Conservation (phyloP, 2,329 filamentous ascomycete genomes). For the Ramichloridium luteum region DNA sequence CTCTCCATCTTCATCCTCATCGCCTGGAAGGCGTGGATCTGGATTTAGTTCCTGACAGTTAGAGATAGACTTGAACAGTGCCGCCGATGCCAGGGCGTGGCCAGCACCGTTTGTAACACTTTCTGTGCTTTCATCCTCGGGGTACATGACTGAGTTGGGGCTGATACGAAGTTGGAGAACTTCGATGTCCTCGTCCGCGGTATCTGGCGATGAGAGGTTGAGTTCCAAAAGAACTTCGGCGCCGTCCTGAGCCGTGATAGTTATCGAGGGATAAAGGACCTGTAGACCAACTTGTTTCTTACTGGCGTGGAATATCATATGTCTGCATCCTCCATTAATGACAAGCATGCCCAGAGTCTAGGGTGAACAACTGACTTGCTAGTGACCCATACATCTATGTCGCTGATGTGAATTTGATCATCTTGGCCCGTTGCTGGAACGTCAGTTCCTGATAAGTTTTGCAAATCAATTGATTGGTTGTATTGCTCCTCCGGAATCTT, state of each 20-base stretch:
- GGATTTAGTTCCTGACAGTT: conserved; percentile 66
- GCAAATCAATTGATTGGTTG: conserved; percentile 33
- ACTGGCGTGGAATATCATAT: conserved; percentile 53
- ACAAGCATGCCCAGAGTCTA: no score
- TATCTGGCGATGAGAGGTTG: conserved; percentile 45
- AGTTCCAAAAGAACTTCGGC: conserved; percentile 54
- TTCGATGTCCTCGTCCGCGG: conserved; percentile 51
- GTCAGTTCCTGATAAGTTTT: conserved; percentile 3
- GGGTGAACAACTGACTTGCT: conserved; percentile 29
- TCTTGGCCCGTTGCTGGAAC: conserved; percentile 11
- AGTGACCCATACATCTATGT: conserved; percentile 36
- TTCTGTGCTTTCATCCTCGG: background rate
- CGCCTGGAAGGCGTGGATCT: conserved; percentile 45
- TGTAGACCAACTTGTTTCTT: conserved; percentile 47
- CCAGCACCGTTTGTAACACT: conserved; percentile 2
- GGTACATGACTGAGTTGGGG: conserved; percentile 28
- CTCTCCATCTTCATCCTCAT: conserved; percentile 37
- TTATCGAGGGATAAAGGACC: conserved; percentile 63
- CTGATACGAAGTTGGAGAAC: conserved; percentile 57
- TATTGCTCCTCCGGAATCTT: conserved; percentile 45
- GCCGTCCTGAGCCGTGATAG: conserved; percentile 61
- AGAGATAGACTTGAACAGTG: conserved; percentile 58
- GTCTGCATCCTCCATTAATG: conserved; percentile 27
- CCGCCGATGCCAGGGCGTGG: conserved; percentile 14
- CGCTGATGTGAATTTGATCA: conserved; percentile 12